phyloP scores from a whole-genome alignment of 441 rosid genomes.

The Pelargonium myrrhifolium region DNA sequence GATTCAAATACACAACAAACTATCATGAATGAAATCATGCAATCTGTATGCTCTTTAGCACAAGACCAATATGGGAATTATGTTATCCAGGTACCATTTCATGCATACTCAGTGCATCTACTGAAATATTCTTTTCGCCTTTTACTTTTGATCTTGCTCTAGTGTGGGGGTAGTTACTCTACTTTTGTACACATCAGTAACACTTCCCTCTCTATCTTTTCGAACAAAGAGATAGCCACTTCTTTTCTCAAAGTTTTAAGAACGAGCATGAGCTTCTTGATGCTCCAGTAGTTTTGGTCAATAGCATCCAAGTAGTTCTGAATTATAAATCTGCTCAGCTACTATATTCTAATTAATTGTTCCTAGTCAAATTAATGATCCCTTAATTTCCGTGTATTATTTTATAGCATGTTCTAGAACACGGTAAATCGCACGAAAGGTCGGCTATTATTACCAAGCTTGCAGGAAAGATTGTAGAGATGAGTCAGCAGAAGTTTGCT shows the following conservation, averaged over 20 bases:
- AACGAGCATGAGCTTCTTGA: too few relatives aligned
- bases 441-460: constrained; percentile 67
- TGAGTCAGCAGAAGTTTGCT: constrained; percentile 94
- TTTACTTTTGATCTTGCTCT: neutral
- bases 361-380: constrained; percentile 8
- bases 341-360: neutral
- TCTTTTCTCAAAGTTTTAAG: neutral
- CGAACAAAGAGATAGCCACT: neutral
- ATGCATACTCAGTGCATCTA: neutral
- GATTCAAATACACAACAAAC: constrained; percentile 53
- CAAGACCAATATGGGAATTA: constrained; percentile 92
- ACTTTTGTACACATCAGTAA: neutral
- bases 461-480: constrained; percentile 83
- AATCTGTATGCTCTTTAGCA: constrained; percentile 68
- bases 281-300: too few relatives aligned
- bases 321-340: neutral
- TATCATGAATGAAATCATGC: constrained; percentile 78
- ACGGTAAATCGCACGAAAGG: constrained; percentile 75
- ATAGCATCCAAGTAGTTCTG: too few relatives aligned
- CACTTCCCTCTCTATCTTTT: too few relatives aligned
- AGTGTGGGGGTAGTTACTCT: neutral
- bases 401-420: constrained; percentile 79
- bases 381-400: constrained; percentile 10
- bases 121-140: neutral
- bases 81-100: constrained; percentile 60